These are phyloP conservation scores for Platanthera guangdongensis DNA, from an alignment of 106 monocot species.

Conservation along the genomic window DNA sequence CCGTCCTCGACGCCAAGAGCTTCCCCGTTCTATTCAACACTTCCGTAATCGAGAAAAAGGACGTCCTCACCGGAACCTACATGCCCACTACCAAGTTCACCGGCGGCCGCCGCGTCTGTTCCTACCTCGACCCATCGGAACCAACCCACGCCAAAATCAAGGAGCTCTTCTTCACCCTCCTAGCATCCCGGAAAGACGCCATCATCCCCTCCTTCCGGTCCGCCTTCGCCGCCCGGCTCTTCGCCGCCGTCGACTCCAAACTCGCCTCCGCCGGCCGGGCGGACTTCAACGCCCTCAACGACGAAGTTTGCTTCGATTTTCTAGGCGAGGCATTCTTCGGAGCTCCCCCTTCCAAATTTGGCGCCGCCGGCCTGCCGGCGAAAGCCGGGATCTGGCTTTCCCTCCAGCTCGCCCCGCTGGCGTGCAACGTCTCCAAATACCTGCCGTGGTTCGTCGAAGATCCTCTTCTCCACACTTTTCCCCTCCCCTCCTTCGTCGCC, in stretches of 20 bases:
- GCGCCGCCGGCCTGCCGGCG: neutral
- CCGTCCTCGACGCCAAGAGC: constrained; percentile 43
- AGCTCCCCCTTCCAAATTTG: constrained; percentile 10
- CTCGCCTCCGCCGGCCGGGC: constrained; percentile 15
- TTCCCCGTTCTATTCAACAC: constrained; percentile 50
- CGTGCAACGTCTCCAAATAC: constrained; percentile 13
- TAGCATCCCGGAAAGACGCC: constrained; percentile 17
- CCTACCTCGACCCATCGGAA: constrained; percentile 64
- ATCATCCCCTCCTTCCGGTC: constrained; percentile 32
- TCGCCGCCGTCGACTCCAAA: constrained; percentile 24
- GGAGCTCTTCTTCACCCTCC: constrained; percentile 24
- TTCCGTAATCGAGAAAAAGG: constrained; percentile 35
- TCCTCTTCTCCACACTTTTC: constrained; percentile 43
- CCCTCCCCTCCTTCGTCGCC: constrained; percentile 24
- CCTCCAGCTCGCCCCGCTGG: constrained; percentile 31
- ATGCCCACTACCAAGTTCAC: constrained; percentile 42
- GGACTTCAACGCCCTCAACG: constrained; percentile 39
- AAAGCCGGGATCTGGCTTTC: constrained; percentile 33
- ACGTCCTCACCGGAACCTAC: constrained; percentile 40
- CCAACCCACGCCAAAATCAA: constrained; percentile 34
- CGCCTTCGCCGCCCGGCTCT: constrained; percentile 21
- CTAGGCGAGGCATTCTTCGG: constrained; percentile 26
- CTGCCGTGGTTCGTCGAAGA: constrained; percentile 36
- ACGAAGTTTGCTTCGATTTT: constrained; percentile 33
- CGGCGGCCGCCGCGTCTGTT: constrained; percentile 45